Conservation (phyloP, 768 basidiomycete genomes). For the Baorangia bicolor region DNA sequence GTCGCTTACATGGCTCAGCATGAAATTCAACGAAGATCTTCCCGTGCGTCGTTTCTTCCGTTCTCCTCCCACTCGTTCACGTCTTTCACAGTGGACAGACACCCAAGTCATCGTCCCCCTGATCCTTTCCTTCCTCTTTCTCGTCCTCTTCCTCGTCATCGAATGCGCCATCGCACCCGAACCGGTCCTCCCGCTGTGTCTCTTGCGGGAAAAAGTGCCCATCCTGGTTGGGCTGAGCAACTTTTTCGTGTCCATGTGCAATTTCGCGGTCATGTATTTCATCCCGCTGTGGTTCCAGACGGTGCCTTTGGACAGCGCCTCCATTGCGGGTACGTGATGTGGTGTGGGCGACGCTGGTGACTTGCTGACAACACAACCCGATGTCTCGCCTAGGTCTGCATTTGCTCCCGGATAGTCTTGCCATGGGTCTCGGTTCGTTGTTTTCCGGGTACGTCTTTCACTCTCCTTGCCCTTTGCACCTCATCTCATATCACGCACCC, state of each 20-base stretch:
- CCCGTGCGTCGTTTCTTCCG: constrained; percentile 39
- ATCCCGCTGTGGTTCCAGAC: constrained; percentile 84
- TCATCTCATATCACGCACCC: not conserved
- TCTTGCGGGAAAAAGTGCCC: constrained; percentile 67
- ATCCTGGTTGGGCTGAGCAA: constrained; percentile 69
- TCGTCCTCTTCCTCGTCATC: constrained; percentile 53
- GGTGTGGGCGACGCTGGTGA: no score
- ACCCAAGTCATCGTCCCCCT: constrained; percentile 51
- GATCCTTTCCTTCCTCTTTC: constrained; percentile 41
- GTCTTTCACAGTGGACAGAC: constrained; percentile 49
- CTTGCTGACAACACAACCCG: not conserved
- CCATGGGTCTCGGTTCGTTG: constrained; percentile 49
- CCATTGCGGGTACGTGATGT: constrained; percentile 51
- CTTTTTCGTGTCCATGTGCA: constrained; percentile 71
- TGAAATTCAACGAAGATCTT: constrained; percentile 64
- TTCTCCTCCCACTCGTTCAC: not conserved
- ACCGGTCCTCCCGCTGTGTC: constrained; percentile 64
- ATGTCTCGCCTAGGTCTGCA: constrained; percentile 38
- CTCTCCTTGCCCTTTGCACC: not conserved
- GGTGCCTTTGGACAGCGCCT: constrained; percentile 64
- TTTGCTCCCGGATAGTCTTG: constrained; percentile 48
- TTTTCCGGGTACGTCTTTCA: constrained; percentile 44
- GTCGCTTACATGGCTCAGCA: constrained; percentile 68
- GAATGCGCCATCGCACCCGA: constrained; percentile 64
- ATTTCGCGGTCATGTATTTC: constrained; percentile 74